Evolutionary conservation across 176 grass and related monocot genomes (phyloP).

Genomic region (Eleusine coracana): DNA sequence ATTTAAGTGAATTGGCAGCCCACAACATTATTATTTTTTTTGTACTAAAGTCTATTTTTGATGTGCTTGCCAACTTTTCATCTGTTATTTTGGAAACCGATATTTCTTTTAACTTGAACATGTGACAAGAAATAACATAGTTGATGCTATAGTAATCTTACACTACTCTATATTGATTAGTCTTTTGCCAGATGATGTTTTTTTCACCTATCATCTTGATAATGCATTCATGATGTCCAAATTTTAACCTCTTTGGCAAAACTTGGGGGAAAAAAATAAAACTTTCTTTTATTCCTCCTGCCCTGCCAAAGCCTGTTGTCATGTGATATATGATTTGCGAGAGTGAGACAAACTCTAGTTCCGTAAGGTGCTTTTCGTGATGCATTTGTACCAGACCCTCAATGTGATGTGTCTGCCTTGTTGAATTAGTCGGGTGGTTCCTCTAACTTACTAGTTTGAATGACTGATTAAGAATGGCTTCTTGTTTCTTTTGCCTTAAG

Average conservation of each 20-base stretch:
- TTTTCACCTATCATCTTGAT: background rate
- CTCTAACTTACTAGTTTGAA: background rate
- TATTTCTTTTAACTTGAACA: background rate
- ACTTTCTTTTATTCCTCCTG: background rate
- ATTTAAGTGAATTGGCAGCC: background rate
- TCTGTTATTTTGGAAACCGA: slow-evolving; percentile 26
- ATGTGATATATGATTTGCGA: background rate
- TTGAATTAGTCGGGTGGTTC: background rate
- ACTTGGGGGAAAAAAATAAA: background rate
- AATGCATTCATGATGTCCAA: background rate
- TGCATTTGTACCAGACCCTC: background rate
- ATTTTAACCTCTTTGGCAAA: background rate
- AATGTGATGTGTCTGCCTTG: background rate
- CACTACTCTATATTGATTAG: background rate
- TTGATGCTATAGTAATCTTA: background rate
- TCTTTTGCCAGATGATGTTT: background rate
- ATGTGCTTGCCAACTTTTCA: background rate
- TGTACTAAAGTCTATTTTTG: slow-evolving; percentile 9
- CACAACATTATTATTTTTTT: background rate
- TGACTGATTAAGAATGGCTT: background rate
- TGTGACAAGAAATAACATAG: slow-evolving; percentile 6
- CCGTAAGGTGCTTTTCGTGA: background rate
- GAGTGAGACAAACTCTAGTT: background rate
- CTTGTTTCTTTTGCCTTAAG: slow-evolving; percentile 12
- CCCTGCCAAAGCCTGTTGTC: background rate